Evolutionary conservation across 805 yeast species (phyloP).

Genomic region (Nakazawaea peltata): DNA sequence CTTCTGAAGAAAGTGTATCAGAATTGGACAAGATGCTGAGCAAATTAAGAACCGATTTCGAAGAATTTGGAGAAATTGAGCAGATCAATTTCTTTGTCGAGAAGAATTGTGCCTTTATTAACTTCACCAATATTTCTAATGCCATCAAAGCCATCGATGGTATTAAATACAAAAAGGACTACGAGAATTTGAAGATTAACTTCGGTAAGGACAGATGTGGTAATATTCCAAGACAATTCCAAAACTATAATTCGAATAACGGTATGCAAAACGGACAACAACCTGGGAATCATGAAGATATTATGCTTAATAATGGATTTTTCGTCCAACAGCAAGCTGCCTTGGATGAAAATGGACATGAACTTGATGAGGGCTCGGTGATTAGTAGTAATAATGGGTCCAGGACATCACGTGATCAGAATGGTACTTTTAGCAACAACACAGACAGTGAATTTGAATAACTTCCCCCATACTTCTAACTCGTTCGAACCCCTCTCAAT

Average conservation of each 20-base stretch:
- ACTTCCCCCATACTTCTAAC: too few species aligned
- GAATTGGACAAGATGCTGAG: slow-evolving; percentile 1
- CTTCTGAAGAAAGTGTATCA: slow-evolving; percentile 15
- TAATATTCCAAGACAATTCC: slow-evolving; percentile 75
- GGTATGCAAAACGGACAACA: too few species aligned
- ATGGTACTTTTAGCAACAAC: too few species aligned
- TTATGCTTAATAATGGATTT: background rate
- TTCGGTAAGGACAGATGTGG: slow-evolving; percentile 96
- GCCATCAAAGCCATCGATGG: slow-evolving; percentile 93
- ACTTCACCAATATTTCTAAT: slow-evolving; percentile 83
- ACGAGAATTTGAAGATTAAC: slow-evolving; percentile 68
- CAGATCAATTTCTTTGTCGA: slow-evolving; percentile 84
- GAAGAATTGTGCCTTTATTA: slow-evolving; percentile 84
- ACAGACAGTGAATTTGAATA: too few species aligned
- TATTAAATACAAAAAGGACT: slow-evolving; percentile 66
- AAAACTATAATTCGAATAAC: slow-evolving; percentile 1
- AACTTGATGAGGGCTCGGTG: too few species aligned
- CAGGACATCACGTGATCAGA: too few species aligned
- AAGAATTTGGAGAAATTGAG: slow-evolving; percentile 87
- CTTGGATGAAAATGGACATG: too few species aligned
- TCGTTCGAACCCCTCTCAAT: too few species aligned
- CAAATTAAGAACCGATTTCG: slow-evolving; percentile 64
- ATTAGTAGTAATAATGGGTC: too few species aligned
- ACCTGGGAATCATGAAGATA: too few species aligned
- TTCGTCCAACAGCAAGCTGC: too few species aligned